phyloP scores from a whole-genome alignment of 2,329 filamentous ascomycete species.

The Xylariaceae sp. region DNA sequence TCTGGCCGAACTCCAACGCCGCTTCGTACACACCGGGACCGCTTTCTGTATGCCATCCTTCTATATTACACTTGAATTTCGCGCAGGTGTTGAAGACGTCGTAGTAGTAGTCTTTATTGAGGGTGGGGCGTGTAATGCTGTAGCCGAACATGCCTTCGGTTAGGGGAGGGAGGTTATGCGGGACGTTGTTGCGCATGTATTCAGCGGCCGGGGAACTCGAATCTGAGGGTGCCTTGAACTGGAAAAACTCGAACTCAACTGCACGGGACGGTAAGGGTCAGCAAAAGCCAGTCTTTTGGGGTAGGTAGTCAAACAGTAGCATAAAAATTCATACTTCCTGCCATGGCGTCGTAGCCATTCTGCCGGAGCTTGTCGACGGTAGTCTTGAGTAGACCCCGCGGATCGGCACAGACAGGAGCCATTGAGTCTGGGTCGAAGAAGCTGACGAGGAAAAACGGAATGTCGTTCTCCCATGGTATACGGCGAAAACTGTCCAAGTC shows the following conservation, averaged over 20 bases:
- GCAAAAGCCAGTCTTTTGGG: not conserved
- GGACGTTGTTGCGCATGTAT: conserved; percentile 63
- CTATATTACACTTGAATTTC: conserved; percentile 67
- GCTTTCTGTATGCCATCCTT: conserved; percentile 81
- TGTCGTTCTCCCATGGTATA: conserved; percentile 74
- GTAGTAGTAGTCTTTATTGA: conserved; percentile 82
- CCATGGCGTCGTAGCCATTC: conserved; percentile 66
- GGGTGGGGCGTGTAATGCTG: conserved; percentile 68
- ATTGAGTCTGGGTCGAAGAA: conserved; percentile 67
- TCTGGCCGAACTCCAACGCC: conserved; percentile 85
- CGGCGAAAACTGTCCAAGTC: conserved; percentile 67
- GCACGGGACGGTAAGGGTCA: conserved; percentile 9
- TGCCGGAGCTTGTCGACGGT: conserved; percentile 57
- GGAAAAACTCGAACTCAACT: conserved; percentile 74
- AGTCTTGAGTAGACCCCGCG: conserved; percentile 61
- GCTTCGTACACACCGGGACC: conserved; percentile 90
- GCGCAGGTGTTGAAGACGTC: conserved; percentile 68
- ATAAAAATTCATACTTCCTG: conserved; percentile 58
- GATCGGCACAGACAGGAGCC: conserved; percentile 64
- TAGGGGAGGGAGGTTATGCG: conserved; percentile 59
- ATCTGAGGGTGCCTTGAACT: conserved; percentile 36
- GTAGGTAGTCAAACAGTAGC: not conserved
- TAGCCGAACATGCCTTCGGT: conserved; percentile 84
- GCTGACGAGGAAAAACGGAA: conserved; percentile 71
- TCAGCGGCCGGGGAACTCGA: conserved; percentile 54